Conservation (phyloP, 352 stramenopile genomes). For the Globisporangium nagaii region DNA sequence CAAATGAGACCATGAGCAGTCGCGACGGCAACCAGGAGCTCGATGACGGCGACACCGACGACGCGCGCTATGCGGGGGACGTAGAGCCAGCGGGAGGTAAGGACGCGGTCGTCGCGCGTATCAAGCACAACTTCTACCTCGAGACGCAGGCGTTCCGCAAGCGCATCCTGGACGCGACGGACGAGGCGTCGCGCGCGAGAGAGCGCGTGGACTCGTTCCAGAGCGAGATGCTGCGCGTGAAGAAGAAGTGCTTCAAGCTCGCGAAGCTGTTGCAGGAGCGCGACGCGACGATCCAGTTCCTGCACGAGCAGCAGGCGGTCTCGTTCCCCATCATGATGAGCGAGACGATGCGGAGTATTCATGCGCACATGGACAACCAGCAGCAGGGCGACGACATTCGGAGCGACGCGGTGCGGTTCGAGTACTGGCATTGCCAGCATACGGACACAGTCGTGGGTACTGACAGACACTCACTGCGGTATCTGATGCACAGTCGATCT, state of each 20-base stretch:
- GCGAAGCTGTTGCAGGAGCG: constrained; percentile 55
- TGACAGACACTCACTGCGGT: too few relatives aligned
- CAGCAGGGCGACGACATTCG: constrained; percentile 13
- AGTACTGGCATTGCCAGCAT: too few relatives aligned
- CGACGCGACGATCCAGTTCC: constrained; percentile 35
- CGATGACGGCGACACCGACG: background rate
- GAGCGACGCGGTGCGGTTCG: background rate
- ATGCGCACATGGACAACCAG: constrained; percentile 24
- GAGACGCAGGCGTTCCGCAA: constrained; percentile 46
- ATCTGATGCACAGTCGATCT: constrained; percentile 24
- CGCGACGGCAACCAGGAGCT: constrained; percentile 8
- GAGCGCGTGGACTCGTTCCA: constrained; percentile 31
- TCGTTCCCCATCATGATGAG: constrained; percentile 48
- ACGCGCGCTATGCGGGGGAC: background rate
- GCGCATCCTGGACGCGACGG: constrained; percentile 25
- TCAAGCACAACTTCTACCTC: constrained; percentile 53
- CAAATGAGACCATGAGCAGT: constrained; percentile 10
- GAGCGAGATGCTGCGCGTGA: constrained; percentile 37
- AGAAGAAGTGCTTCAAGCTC: constrained; percentile 53
- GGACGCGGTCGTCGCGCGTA: constrained; percentile 27
- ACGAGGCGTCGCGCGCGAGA: constrained; percentile 17
- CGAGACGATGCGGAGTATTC: constrained; percentile 58
- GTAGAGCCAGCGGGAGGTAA: background rate
- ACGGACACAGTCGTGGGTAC: too few relatives aligned
- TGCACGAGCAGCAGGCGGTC: constrained; percentile 51